phyloP scores from a whole-genome alignment of 208 protist species.

The Acanthamoeba sp. region DNA sequence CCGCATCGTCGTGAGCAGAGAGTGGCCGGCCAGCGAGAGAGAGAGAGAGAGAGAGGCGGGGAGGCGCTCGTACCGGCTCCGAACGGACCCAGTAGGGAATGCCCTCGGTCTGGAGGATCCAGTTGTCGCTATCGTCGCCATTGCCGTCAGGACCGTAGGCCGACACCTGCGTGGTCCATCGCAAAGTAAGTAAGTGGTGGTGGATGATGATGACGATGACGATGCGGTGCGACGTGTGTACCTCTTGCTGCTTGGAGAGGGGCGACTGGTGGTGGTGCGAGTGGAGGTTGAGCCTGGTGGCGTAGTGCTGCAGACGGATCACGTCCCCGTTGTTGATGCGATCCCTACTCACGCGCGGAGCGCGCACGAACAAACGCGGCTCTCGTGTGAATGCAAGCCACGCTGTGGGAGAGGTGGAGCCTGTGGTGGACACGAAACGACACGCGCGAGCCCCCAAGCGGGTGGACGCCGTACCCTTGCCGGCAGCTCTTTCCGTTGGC shows the following conservation, averaged over 20 bases:
- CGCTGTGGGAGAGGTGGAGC: neutral
- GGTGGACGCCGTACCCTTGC: constrained; percentile 72
- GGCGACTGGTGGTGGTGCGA: constrained; percentile 83
- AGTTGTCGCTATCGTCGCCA: constrained; percentile 88
- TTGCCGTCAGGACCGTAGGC: constrained; percentile 86
- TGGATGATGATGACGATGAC: neutral
- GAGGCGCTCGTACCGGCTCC: neutral
- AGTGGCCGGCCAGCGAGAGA: neutral
- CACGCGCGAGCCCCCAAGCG: neutral
- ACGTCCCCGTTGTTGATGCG: constrained; percentile 81
- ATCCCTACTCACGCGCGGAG: constrained; percentile 34
- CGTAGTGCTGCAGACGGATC: constrained; percentile 81
- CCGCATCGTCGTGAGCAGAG: neutral
- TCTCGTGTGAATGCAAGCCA: no score
- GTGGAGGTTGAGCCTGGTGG: constrained; percentile 84
- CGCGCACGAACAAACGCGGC: neutral
- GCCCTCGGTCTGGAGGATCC: constrained; percentile 78
- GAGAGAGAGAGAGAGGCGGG: neutral
- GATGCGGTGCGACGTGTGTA: neutral
- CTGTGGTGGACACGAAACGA: neutral
- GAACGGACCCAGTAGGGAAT: neutral
- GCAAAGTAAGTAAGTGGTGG: neutral
- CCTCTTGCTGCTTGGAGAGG: constrained; percentile 84
- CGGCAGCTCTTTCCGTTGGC: constrained; percentile 58
- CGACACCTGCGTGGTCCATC: constrained; percentile 77